A percentile compares a stretch with the other conserved stretches of the same genome.
Conservation (phyloP, 345 rosid species). For the Balakata baccata region DNA sequence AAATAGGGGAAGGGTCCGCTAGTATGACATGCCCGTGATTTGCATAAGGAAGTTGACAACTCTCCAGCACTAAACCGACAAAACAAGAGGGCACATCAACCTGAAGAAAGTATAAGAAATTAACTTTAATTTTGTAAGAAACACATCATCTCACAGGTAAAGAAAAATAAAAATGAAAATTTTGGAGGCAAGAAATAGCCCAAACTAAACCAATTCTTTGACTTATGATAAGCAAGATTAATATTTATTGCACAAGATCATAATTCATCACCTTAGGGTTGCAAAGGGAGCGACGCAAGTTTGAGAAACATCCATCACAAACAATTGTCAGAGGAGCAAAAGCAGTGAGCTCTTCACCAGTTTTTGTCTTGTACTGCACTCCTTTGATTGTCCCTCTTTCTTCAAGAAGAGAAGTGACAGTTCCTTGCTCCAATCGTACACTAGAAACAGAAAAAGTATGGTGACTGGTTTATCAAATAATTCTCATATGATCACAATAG, state of each 20-base stretch:
- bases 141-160: background rate
- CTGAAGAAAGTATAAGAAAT: conserved; percentile 10
- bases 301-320: conserved; percentile 35
- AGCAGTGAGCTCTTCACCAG: conserved; percentile 23
- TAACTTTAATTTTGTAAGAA: background rate
- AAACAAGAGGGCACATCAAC: conserved; percentile 34
- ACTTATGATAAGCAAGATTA: background rate
- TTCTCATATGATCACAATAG: background rate
- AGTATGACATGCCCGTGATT: conserved; percentile 29
- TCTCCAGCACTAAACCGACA: conserved; percentile 31
- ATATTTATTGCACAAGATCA: background rate
- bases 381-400: conserved; percentile 27
- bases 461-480: background rate
- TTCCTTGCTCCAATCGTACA: conserved; percentile 30
- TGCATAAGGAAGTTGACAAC: conserved; percentile 28
- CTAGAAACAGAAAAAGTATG: conserved; percentile 11
- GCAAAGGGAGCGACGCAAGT: conserved; percentile 32
- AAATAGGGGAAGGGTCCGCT: conserved; percentile 33
- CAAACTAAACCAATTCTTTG: background rate
- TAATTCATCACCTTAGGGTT: conserved; percentile 23
- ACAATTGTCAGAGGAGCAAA: conserved; percentile 29
- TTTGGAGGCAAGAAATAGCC: background rate
- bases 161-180: background rate
- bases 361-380: conserved; percentile 28
- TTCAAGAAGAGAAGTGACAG: conserved; percentile 33